phyloP scores from a whole-genome alignment of 2,329 filamentous ascomycete species.

The Aureobasidium zeae region DNA sequence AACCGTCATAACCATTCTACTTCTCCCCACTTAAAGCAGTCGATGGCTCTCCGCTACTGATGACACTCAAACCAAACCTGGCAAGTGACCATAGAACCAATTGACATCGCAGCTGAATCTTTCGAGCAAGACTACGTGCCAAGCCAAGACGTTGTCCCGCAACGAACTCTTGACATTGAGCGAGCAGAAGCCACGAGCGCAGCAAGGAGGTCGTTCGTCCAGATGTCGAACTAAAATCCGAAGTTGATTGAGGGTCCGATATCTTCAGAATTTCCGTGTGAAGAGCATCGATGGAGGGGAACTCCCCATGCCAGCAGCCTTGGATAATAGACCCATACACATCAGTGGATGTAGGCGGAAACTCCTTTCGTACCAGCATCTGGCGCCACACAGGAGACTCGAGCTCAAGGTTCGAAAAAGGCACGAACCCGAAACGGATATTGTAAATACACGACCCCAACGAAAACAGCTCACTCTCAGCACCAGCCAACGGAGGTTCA shows the following conservation, averaged over 20 bases:
- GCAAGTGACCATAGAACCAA: not conserved
- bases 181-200: not conserved
- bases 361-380: not conserved
- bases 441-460: slow-evolving; percentile 6
- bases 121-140: not conserved
- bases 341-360: not conserved
- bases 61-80: not conserved
- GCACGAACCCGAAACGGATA: not conserved
- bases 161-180: not conserved
- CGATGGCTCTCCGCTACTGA: too few species aligned
- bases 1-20: too few species aligned
- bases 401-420: not conserved
- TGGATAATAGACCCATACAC: not conserved
- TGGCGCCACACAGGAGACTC: slow-evolving; percentile 4
- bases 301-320: not conserved
- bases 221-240: not conserved
- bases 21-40: too few species aligned
- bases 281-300: not conserved
- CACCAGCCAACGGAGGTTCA: not conserved
- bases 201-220: not conserved
- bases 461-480: slow-evolving; percentile 1
- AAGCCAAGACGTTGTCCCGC: not conserved
- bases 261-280: not conserved
- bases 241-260: not conserved
- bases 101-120: not conserved